Evolutionary conservation across 1,284 basidiomycete species (phyloP), one percentile per base, ranked within the genome.

Genomic region (Stereum hirsutum): DNA sequence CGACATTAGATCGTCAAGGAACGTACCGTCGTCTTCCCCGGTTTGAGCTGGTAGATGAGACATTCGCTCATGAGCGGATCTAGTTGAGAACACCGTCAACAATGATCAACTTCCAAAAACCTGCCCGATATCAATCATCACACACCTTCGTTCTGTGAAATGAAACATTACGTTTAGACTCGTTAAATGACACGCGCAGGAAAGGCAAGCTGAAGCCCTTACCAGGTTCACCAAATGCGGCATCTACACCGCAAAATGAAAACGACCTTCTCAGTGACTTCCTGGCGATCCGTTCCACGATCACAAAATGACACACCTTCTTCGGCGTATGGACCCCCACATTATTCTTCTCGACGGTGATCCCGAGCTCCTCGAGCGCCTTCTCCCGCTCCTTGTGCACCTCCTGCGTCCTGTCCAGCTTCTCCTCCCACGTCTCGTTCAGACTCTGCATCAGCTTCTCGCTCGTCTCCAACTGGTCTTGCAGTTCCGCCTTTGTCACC

Each of bases 271-370:
- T 39, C n/a, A 46, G 37, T n/a, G n/a, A n/a, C n/a, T n/a, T n/a
- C n/a, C 42, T 10, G 35, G 24, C 20, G 41, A 27, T 43, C 15
- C 30, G 33, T 24, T 26, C 20, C 11, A 32, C 28, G 26, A 20
- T 8, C 32, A 15, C 19, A 42, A 23, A 45, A 24, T 38, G 23
- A 47, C 56, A 26, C 52, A 76, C 85, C 75, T 84, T 92, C 73
- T 97, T 98, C n/a, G 95, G 95, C n/a, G 95, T 94, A 68, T 97
- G 92, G 40, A 99, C 91, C 38, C 92, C 92, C 45, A 96, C 87
- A 47, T 89, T 77, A 57, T 93, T 88, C 75, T 94, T 97, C 64
- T 98, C 94, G 46, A 99, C 91, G 30, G 90, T 89, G 60, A 99
- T 98, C 40, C 95, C 95, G 49, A 99, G 68, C 65, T 98, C 95